Base-by-base conservation (phyloP, 805 yeast genomes). In the Millerozyma miso region DNA sequence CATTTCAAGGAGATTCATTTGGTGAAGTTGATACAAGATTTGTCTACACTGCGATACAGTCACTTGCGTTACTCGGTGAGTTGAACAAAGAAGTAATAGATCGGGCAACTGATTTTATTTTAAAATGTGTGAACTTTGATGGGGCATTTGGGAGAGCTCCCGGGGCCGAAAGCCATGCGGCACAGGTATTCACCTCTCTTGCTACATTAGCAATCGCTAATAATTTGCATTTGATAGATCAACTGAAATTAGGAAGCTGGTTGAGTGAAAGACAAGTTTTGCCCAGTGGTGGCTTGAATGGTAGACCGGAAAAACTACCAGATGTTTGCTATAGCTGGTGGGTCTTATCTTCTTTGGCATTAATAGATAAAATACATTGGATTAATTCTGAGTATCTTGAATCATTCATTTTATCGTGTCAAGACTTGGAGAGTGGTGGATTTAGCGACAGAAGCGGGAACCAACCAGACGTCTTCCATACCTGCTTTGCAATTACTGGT, bases 261-360 rank as follows among this genome's bases (percentile, higher is more conserved):
- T 70, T 93, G 15, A 76, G 91, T 54, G 98, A 93, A 58, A 70
- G 99, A 45, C 99, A 93, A 62, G 76, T 88, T 6, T 50, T 60
- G 19, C 73, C 77, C 4, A 75, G 75, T 20, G 99, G 99, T 4
- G 99, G 99, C 0, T 71, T 93, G 42, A 93, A 93, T 58, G 99
- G 99, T 0, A 76, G 99, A 39, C 97, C 98, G 0, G 96, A 93
- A 45, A 93, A 93, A 59, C 66, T 88, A 15, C 96, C 98, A 0
- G 99, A 93, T 62, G 96, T 88, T n/a, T 93, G 99, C 59, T 93
- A 93, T 60, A 82, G 93, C 53, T 93, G 97, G 96, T 93, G 99
- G 99, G 95, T 89, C 7, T 60, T 89, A 17, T 83, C 95, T 1
- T 76, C 88, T 2, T 63, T 90, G 44, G 75, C 85, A 0, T 81